Evolutionary conservation across 495 filamentous ascomycete genomes (phyloP).

Genomic region (Immersiella caudata): DNA sequence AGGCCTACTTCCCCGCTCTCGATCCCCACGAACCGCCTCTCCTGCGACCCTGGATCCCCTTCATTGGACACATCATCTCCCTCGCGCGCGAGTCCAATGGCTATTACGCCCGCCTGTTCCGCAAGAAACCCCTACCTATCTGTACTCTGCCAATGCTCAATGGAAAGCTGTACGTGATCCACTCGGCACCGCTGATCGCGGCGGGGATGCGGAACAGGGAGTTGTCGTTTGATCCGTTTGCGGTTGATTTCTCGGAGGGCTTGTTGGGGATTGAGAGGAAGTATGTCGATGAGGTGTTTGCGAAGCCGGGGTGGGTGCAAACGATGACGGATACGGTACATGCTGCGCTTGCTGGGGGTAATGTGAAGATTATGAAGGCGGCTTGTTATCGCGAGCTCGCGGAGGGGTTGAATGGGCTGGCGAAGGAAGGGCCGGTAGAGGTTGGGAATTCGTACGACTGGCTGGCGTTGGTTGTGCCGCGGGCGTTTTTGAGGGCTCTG

Average conservation of each 20-base stretch:
- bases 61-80: slow-evolving; percentile 29
- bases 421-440: neutral
- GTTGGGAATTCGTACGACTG: slow-evolving; percentile 34
- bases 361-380: slow-evolving; percentile 5
- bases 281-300: neutral
- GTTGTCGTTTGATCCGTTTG: slow-evolving; percentile 23
- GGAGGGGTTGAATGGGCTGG: neutral
- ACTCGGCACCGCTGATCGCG: slow-evolving; percentile 19
- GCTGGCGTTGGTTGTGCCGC: slow-evolving; percentile 41
- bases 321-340: neutral
- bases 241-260: slow-evolving; percentile 11
- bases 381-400: neutral
- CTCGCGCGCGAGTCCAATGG: slow-evolving; percentile 9
- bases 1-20: slow-evolving; percentile 18
- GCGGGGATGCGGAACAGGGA: slow-evolving; percentile 20
- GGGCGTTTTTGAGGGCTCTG: slow-evolving; percentile 40
- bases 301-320: slow-evolving; percentile 12
- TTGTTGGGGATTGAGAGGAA: slow-evolving; percentile 2
- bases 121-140: slow-evolving; percentile 31
- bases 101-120: slow-evolving; percentile 25
- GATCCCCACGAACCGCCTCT: slow-evolving; percentile 31
- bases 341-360: slow-evolving; percentile 5
- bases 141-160: slow-evolving; percentile 43
- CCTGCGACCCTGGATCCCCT: slow-evolving; percentile 22
- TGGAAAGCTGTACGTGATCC: slow-evolving; percentile 29